phyloP scores from a whole-genome alignment of 2,329 filamentous ascomycete species.

The Hypocrella siamensis region DNA sequence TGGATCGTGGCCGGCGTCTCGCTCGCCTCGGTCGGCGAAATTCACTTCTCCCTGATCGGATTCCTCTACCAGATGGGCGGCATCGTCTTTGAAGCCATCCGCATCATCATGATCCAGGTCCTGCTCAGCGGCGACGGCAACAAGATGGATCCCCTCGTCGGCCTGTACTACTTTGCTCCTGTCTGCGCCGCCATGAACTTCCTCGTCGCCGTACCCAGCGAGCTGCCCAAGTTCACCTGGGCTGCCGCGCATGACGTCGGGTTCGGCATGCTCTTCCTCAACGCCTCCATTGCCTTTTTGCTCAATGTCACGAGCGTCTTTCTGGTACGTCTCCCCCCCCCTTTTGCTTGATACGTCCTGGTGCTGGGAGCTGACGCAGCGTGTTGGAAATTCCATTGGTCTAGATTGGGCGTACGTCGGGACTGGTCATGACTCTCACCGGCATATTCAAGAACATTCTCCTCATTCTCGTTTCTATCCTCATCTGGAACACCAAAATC shows the following conservation, averaged over 20 bases:
- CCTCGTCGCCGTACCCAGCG: constrained; percentile 51
- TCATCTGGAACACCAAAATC: constrained; percentile 64
- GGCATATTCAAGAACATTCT: constrained; percentile 83
- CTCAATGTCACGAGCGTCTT: constrained; percentile 79
- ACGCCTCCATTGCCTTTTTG: constrained; percentile 65
- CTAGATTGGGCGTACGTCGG: constrained; percentile 78
- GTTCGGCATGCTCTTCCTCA: constrained; percentile 48
- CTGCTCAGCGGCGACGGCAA: constrained; percentile 60
- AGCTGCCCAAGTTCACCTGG: constrained; percentile 50
- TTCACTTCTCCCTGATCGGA: constrained; percentile 50
- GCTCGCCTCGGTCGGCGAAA: constrained; percentile 44
- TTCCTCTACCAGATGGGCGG: constrained; percentile 59
- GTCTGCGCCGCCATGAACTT: constrained; percentile 73
- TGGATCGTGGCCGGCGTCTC: constrained; percentile 37
- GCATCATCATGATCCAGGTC: constrained; percentile 74
- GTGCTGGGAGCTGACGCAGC: no score
- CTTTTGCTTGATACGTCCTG: no score
- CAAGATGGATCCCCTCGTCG: constrained; percentile 81
- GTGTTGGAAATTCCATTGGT: constrained; percentile 6
- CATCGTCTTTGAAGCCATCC: constrained; percentile 66
- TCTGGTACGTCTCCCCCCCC: constrained; percentile 54
- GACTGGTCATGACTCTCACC: constrained; percentile 69
- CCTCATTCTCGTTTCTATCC: constrained; percentile 58
- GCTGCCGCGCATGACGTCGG: constrained; percentile 52
- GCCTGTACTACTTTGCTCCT: constrained; percentile 79